Base-by-base conservation (phyloP, 129 eudicot genomes). In the Kitagawia praeruptora region DNA sequence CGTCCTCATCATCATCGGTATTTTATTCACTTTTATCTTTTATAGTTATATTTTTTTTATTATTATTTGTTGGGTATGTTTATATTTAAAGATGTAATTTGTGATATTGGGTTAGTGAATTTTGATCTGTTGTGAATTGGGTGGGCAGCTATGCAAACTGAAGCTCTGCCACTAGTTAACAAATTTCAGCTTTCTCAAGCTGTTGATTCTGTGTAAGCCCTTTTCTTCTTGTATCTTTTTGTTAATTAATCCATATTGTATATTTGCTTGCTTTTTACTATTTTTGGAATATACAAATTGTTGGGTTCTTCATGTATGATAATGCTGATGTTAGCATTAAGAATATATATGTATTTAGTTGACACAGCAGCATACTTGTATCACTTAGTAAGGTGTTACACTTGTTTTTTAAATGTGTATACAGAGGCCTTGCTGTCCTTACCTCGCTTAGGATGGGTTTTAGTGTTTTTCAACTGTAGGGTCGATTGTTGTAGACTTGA, bases 101-200 rank as follows among this genome's bases (percentile, higher is more conserved):
- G 25, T 54, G n/a, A 54, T 18, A 54, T 54, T 54, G 11, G 31
- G 34, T 4, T 11, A 28, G 0, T 66, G 7, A 31, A 8, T 38
- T 38, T 16, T 31, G 41, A 4, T 72, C 25, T 47, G 8, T 28
- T 75, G 31, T 28, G 64, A 51, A 31, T 56, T 28, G 46, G 51
- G 45, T 28, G 66, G 51, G 45, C 79, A 94, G 98, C 98, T 86
- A 92, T 95, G 98, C 94, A 95, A 85, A 89, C 95, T 63, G 99
- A 96, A 86, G 99, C 99, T 54, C 81, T 86, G 4, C 98, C 98
- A 18, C 87, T 96, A 27, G 98, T 96, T 5, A 71, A 86, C 47
- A 88, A 90, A n/a, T 90, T 92, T 77, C 56, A 88, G 87, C 97
- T 96, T n/a, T 73, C 82, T 6, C 87, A 90, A 79, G 98, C 83